Conservation (phyloP, 2,329 filamentous ascomycete genomes). For the Huntiella abstrusa region DNA sequence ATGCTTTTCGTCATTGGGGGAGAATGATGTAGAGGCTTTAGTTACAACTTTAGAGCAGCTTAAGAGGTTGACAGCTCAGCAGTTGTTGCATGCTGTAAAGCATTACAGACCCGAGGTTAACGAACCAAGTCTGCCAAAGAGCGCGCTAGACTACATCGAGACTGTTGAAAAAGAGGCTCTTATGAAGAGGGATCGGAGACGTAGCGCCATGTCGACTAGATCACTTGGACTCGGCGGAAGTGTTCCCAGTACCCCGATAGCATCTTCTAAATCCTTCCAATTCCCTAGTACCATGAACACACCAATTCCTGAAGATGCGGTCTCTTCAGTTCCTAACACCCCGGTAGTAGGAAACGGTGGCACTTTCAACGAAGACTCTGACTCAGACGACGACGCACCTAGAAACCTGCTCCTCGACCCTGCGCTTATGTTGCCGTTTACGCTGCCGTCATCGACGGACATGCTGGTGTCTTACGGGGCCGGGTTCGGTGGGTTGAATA, state of each 20-base stretch:
- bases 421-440: conserved; percentile 82
- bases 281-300: conserved; percentile 22
- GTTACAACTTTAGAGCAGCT: conserved; percentile 80
- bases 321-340: conserved; percentile 7
- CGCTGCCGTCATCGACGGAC: conserved; percentile 86
- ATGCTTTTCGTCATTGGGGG: conserved; percentile 79
- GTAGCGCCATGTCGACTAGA: conserved; percentile 26
- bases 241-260: conserved; percentile 24
- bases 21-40: conserved; percentile 72
- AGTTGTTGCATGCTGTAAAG: conserved; percentile 78
- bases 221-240: conserved; percentile 14
- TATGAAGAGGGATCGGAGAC: conserved; percentile 34
- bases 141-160: conserved; percentile 68
- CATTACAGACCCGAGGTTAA: conserved; percentile 91
- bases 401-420: conserved; percentile 70
- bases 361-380: conserved; percentile 13
- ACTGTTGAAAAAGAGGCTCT: conserved; percentile 60
- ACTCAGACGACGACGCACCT: conserved; percentile 41
- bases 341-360: conserved; percentile 2
- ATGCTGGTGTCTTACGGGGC: conserved; percentile 94
- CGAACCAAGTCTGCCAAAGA: conserved; percentile 78
- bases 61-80: conserved; percentile 64
- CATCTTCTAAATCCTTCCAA: conserved; percentile 22
- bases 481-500: conserved; percentile 80
- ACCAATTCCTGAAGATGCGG: conserved; percentile 14